Evolutionary conservation across 2,329 filamentous ascomycete genomes (phyloP), one percentile per base, ranked within the genome.

Genomic region (Dactylellina parvicollis): DNA sequence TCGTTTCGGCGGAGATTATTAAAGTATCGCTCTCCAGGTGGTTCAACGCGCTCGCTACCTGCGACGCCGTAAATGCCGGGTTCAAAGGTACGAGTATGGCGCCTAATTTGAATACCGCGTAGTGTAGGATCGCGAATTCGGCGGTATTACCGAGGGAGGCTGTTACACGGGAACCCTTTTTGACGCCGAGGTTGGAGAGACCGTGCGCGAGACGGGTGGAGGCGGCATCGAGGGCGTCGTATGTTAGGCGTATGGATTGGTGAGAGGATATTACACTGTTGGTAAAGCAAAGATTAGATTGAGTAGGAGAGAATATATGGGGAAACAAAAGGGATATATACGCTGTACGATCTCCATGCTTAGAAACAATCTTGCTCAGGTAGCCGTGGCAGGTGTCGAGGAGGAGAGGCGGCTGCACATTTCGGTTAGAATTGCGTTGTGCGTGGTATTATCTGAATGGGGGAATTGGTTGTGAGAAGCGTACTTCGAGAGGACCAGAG

Each of bases 81-180:
- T 99, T 98, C 22, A 98, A 82, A 0, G 94, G 95, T n/a, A 96
- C 93, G 75, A 98, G 83, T 55, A 98, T 87, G 22, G 92, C 94
- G n/a, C 95, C 95, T 8, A 98, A 85, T 81, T 98, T 98, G 83
- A 94, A 96, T 61, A 95, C 81, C 0, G 93, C 93, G 81, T 98
- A 98, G 4, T 83, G 78, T 80, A 95, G 85, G 54, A 89, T 89
- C 2, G 91, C 92, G 79, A 92, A 94, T 80, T 96, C 92, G 76
- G 89, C 83, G 42, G 88, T 89, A 81, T 96, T 98, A 14, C 94
- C 94, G 56, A 97, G 82, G 72, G 89, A 94, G 24, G 97, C 88
- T 12, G 91, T 93, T 9, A 98, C 91, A 30, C 92, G 86, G 79
- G 96, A 90, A 3, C 92, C 92, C 78, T 93, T 96, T 72, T 82